These are phyloP conservation scores for Neurospora sp. DNA, from an alignment of 495 filamentous ascomycete species.

Conservation along the genomic window DNA sequence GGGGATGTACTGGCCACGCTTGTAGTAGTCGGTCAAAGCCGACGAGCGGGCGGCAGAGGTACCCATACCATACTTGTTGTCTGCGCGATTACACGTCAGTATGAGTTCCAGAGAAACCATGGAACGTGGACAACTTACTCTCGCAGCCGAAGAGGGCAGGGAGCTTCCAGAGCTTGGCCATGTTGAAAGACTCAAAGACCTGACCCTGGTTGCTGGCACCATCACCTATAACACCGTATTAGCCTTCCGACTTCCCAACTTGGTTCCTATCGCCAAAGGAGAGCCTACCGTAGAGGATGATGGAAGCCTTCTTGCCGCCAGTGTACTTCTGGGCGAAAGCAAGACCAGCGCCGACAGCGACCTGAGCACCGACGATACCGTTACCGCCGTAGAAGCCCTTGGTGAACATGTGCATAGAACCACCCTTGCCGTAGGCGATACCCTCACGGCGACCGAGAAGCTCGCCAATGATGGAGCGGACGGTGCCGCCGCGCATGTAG, in stretches of 20 bases:
- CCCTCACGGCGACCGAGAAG: slow-evolving; percentile 88
- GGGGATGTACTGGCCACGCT: slow-evolving; percentile 99
- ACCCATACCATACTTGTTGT: slow-evolving; percentile 99
- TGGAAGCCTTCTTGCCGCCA: slow-evolving; percentile 68
- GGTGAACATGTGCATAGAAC: slow-evolving; percentile 99
- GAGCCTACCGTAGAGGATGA: slow-evolving; percentile 69
- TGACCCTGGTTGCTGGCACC: slow-evolving; percentile 98
- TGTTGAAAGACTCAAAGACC: slow-evolving; percentile 99
- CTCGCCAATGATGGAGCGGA: slow-evolving; percentile 93
- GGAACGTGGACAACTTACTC: slow-evolving; percentile 50
- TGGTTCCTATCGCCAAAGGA: not conserved
- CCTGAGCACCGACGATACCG: slow-evolving; percentile 97
- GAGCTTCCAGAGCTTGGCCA: slow-evolving; percentile 98
- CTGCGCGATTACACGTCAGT: slow-evolving; percentile 32
- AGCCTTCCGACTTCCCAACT: not conserved
- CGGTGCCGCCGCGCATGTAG: slow-evolving; percentile 85
- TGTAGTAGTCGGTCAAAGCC: slow-evolving; percentile 98
- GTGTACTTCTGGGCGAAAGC: slow-evolving; percentile 96
- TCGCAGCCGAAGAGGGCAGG: slow-evolving; percentile 95
- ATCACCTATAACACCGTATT: slow-evolving; percentile 37
- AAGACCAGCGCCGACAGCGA: slow-evolving; percentile 92
- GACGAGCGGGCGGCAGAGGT: slow-evolving; percentile 89
- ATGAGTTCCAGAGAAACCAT: not conserved
- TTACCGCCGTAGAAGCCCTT: slow-evolving; percentile 98
- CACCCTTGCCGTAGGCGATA: slow-evolving; percentile 97